Base-by-base conservation (phyloP, 306 rosid species). In the Pterocarpus macrocarpus region DNA sequence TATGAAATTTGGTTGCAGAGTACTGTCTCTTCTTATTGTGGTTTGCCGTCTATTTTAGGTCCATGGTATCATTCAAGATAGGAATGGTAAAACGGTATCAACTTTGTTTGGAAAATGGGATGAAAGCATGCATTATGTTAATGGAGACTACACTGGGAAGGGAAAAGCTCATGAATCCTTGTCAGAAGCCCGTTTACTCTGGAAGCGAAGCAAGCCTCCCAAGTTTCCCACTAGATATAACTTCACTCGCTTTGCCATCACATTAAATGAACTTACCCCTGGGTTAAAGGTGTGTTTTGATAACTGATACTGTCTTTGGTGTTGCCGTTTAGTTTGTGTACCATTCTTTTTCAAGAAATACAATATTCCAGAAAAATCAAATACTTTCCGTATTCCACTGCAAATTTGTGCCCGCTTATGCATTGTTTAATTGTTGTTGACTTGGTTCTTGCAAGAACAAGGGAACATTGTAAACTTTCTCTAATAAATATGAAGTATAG, bases 81-180 rank as follows among this genome's bases (percentile, higher is more conserved):
- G 75, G 86, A 86, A 79, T 41, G 99, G 99, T 50, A 94, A 87
- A 85, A 92, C 97, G 5, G 91, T 85, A 69, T 96, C 99, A 13
- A 96, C 99, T 35, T 75, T 96, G 78, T 90, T 90, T 81, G 99
- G 99, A 64, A 96, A 96, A 85, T 96, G 99, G 99, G 99, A 96
- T 85, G 99, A 93, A 83, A 94, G 98, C 88, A 90, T 96, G 92
- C 91, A 92, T 83, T 96, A 85, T 80, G 87, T 90, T 72, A 83
- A 73, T 49, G 99, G 99, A 79, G 98, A 96, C 87, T 87, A 84
- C 85, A 67, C 90, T 5, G 92, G 87, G 43, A 96, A 92, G 87
- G 97, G 92, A 75, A 96, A 94, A 89, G 95, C 95, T 81, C 86
- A 81, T 0, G 97, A 94, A 45, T 88, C 97, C 45, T 80, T 83